Percentiles rank a stretch among this genome's conserved stretches.
Evolutionary conservation across 2,329 filamentous ascomycete species (phyloP).

Genomic region (Monosporascus sp.): DNA sequence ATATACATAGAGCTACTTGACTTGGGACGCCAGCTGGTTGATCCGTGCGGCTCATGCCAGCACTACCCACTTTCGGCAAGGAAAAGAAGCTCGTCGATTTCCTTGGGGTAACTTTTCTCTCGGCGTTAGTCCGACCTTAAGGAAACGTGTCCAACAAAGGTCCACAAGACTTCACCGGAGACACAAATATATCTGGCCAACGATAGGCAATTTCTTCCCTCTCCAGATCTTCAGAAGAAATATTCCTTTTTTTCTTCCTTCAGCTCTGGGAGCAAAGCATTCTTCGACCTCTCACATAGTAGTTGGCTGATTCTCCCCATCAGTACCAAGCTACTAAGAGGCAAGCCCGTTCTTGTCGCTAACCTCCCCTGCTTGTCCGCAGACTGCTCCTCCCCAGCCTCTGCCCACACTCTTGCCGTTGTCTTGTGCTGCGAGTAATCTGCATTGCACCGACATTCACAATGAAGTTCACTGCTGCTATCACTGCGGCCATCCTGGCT

Average conservation of each 20-base stretch:
- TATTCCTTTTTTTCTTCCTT: slow-evolving; percentile 20
- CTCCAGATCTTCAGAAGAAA: neutral
- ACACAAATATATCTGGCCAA: neutral
- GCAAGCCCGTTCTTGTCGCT: neutral
- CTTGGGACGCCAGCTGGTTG: neutral
- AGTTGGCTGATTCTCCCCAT: no score
- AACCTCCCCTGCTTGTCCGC: neutral
- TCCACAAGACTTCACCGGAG: neutral
- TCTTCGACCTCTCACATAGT: slow-evolving; percentile 12
- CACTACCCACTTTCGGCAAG: neutral
- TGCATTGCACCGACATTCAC: slow-evolving; percentile 29
- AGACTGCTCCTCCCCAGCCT: neutral
- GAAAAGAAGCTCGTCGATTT: neutral
- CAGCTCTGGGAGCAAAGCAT: slow-evolving; percentile 35
- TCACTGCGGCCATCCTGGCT: slow-evolving; percentile 67
- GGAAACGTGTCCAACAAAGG: slow-evolving; percentile 1
- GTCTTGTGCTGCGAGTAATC: neutral
- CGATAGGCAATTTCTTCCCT: neutral
- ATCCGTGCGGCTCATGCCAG: neutral
- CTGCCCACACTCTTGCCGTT: neutral
- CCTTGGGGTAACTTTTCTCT: neutral
- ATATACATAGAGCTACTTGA: no score
- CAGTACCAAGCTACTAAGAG: neutral
- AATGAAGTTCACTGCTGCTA: slow-evolving; percentile 81
- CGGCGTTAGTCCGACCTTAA: neutral